These are phyloP conservation scores for Malus hybrid DNA, from an alignment of 331 rosid species.

Conservation along the genomic window DNA sequence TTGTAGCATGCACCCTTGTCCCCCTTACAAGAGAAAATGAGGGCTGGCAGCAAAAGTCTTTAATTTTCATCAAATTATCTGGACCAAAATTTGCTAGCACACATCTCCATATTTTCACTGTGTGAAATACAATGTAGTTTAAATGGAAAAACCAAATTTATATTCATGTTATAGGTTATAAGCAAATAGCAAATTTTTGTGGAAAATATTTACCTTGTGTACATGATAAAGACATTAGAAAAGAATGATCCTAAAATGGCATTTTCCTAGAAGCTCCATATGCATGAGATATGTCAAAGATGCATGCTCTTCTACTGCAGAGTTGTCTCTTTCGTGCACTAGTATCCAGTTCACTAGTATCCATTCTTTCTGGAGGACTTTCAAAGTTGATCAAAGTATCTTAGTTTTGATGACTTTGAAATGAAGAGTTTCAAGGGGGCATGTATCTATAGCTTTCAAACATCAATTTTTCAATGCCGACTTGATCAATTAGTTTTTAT, in stretches of 20 bases:
- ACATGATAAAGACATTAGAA: not conserved
- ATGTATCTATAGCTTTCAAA: constrained; percentile 60
- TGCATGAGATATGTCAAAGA: constrained; percentile 25
- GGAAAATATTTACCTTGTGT: not conserved
- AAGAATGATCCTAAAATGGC: constrained; percentile 16
- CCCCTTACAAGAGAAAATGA: not conserved
- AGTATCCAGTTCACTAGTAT: constrained; percentile 28
- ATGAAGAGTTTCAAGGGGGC: constrained; percentile 42
- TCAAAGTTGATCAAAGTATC: constrained; percentile 25
- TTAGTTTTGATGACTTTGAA: constrained; percentile 33
- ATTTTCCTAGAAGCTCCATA: constrained; percentile 48
- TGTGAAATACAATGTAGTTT: too few relatives aligned
- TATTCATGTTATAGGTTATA: too few relatives aligned
- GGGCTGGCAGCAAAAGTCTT: not conserved
- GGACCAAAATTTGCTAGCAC: not conserved
- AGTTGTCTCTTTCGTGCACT: constrained; percentile 27
- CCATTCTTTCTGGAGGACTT: constrained; percentile 63
- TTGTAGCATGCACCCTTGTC: not conserved
- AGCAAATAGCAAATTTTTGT: too few relatives aligned
- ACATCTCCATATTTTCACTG: not conserved
- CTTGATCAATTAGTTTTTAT: constrained; percentile 4
- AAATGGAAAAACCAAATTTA: not conserved
- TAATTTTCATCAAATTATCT: not conserved
- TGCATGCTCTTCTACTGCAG: not conserved
- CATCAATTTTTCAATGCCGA: constrained; percentile 24